Conservation (phyloP, 345 rosid species). For the Orychophragmus violaceus region DNA sequence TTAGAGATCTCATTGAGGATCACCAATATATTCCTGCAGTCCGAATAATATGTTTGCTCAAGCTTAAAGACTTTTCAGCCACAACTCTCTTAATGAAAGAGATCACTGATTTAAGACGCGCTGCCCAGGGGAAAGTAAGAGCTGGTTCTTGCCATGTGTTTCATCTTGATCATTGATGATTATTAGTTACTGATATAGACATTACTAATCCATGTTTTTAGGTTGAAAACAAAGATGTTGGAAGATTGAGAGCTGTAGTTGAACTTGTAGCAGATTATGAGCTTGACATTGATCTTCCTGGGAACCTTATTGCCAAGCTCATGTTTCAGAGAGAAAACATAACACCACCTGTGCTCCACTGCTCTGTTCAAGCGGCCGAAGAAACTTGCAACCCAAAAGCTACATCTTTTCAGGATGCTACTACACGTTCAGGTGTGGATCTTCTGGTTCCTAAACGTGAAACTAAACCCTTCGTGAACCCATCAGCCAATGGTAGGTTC, state of each 20-base stretch:
- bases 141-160: background rate
- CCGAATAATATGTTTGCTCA: background rate
- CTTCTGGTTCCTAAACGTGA: background rate
- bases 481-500: background rate
- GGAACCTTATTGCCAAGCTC: slow-evolving; percentile 6
- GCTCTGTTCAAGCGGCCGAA: background rate
- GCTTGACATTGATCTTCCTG: slow-evolving; percentile 9
- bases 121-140: background rate
- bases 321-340: background rate
- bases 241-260: background rate
- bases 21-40: background rate
- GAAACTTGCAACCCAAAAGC: background rate
- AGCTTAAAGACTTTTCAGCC: background rate
- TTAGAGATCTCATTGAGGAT: background rate
- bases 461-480: background rate
- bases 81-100: background rate
- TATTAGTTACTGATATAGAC: background rate
- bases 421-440: background rate
- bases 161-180: background rate
- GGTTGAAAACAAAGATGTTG: background rate
- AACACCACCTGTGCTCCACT: slow-evolving; percentile 3
- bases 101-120: background rate
- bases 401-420: too few relatives aligned
- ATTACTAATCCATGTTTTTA: background rate
- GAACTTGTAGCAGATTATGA: slow-evolving; percentile 5